Evolutionary conservation across 495 filamentous ascomycete species (phyloP).

Genomic region (Penicillium desertorum): DNA sequence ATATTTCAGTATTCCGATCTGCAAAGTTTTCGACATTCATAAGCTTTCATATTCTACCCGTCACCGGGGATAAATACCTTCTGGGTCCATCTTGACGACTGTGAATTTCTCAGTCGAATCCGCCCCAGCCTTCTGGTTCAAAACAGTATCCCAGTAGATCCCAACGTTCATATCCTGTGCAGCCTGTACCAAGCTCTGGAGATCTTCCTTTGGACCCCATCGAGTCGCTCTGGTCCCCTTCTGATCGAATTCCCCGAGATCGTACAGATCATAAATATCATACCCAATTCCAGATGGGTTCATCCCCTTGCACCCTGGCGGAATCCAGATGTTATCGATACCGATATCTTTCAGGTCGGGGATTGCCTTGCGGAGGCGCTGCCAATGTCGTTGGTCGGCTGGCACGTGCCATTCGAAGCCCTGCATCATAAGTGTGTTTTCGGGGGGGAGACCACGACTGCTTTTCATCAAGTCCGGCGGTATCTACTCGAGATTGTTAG

Average conservation of each 20-base stretch:
- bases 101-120: slow-evolving; percentile 59
- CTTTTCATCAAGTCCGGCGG: slow-evolving; percentile 27
- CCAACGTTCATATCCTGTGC: slow-evolving; percentile 55
- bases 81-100: slow-evolving; percentile 60
- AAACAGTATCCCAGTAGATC: slow-evolving; percentile 70
- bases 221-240: slow-evolving; percentile 64
- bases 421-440: slow-evolving; percentile 67
- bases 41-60: background rate
- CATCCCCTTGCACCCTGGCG: slow-evolving; percentile 70
- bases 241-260: slow-evolving; percentile 74
- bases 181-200: slow-evolving; percentile 50
- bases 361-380: slow-evolving; percentile 55
- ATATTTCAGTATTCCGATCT: slow-evolving; percentile 57
- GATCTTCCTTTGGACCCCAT: slow-evolving; percentile 66
- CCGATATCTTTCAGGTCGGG: slow-evolving; percentile 59
- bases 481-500: slow-evolving; percentile 16
- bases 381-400: slow-evolving; percentile 62
- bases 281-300: slow-evolving; percentile 65
- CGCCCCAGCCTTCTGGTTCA: slow-evolving; percentile 75
- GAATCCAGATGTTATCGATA: slow-evolving; percentile 68
- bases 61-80: slow-evolving; percentile 30
- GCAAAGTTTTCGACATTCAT: background rate
- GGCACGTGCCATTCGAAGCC: slow-evolving; percentile 77
- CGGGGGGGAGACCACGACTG: slow-evolving; percentile 28
- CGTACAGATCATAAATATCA: slow-evolving; percentile 75